phyloP scores from a whole-genome alignment of 768 basidiomycete genomes.

The Trametes cinnabarina region DNA sequence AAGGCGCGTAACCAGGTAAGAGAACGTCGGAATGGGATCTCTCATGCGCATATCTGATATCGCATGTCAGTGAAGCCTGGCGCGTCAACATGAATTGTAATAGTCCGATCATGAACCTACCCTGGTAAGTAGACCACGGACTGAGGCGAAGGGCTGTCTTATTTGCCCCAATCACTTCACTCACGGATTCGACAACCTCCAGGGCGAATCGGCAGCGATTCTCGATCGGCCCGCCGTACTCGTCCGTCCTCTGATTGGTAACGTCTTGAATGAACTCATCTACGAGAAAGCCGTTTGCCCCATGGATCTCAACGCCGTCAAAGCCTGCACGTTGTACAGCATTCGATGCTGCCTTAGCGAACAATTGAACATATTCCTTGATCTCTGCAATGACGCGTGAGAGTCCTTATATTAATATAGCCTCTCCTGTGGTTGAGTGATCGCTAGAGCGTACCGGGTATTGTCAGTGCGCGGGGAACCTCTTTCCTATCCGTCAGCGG shows the following conservation, averaged over 20 bases:
- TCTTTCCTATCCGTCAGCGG: background rate
- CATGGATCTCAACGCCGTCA: conserved; percentile 25
- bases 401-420: too few species aligned
- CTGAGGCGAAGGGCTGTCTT: conserved; percentile 38
- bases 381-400: too few species aligned
- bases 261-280: conserved; percentile 40
- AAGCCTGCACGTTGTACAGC: conserved; percentile 31
- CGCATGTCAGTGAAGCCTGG: background rate
- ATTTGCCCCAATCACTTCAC: conserved; percentile 39
- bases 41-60: conserved; percentile 45
- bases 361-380: conserved; percentile 38
- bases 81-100: too few species aligned
- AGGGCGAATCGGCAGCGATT: conserved; percentile 43
- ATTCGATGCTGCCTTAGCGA: conserved; percentile 22
- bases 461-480: conserved; percentile 26
- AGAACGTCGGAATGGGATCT: conserved; percentile 54
- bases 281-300: conserved; percentile 28
- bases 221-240: conserved; percentile 47
- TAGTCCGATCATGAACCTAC: conserved; percentile 21
- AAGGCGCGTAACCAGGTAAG: conserved; percentile 28
- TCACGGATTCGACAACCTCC: conserved; percentile 39
- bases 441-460: conserved; percentile 3
- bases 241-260: conserved; percentile 42
- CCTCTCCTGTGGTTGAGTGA: too few species aligned
- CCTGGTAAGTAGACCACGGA: conserved; percentile 33